phyloP scores from a whole-genome alignment of 169 alveolate species.

The Cystoisospora suis region DNA sequence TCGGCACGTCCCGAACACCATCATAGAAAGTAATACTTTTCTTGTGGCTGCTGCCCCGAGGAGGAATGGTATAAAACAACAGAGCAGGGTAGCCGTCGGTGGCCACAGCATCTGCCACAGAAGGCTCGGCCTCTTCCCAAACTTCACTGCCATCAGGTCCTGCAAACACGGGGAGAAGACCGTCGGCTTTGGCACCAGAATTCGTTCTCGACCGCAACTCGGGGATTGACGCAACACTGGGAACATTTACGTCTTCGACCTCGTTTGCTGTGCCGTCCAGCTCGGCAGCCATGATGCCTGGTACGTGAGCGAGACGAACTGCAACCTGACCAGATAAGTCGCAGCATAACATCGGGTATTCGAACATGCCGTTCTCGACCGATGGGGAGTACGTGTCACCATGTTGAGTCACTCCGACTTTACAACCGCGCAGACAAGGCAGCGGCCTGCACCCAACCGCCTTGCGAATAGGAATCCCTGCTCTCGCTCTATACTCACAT shows the following conservation, averaged over 20 bases:
- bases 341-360: background rate
- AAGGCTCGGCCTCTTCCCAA: constrained; percentile 9
- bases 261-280: constrained; percentile 35
- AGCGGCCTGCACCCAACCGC: no score
- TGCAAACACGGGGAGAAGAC: background rate
- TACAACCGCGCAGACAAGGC: no score
- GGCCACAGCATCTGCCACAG: background rate
- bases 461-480: no score
- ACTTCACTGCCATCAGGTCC: background rate
- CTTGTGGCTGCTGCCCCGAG: background rate
- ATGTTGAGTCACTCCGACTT: no score
- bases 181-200: constrained; percentile 3
- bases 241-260: constrained; percentile 9
- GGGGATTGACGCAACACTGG: background rate
- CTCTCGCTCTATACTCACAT: no score
- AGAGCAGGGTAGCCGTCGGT: constrained; percentile 32
- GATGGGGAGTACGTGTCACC: no score
- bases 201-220: background rate
- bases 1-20: constrained; percentile 37
- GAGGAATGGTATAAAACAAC: background rate
- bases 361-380: no score
- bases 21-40: background rate
- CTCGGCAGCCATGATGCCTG: background rate
- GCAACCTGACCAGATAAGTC: background rate
- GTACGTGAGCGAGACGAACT: background rate